These are phyloP conservation scores for Hymenoscyphus scutula DNA, from an alignment of 2,329 filamentous ascomycete species.

Conservation along the genomic window DNA sequence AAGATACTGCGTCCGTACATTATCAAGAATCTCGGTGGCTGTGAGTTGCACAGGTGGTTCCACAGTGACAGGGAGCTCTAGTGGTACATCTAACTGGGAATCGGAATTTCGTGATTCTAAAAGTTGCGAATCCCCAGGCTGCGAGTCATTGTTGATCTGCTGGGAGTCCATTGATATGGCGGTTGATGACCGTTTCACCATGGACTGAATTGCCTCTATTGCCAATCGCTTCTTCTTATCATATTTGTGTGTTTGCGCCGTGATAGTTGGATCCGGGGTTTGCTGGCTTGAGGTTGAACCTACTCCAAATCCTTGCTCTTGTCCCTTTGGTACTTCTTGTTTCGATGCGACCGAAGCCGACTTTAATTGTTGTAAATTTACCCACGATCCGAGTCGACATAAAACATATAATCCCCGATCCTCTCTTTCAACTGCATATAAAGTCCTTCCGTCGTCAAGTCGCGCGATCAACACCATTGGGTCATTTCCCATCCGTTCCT, in stretches of 20 bases:
- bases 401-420: slow-evolving; percentile 60
- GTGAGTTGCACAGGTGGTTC: slow-evolving; percentile 33
- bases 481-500: slow-evolving; percentile 54
- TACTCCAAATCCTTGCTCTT: slow-evolving; percentile 10
- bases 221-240: slow-evolving; percentile 55
- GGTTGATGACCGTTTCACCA: slow-evolving; percentile 49
- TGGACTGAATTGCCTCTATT: slow-evolving; percentile 62
- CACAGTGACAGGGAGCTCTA: slow-evolving; percentile 2
- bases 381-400: slow-evolving; percentile 67
- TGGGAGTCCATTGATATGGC: slow-evolving; percentile 23
- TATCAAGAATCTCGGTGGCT: slow-evolving; percentile 54
- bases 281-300: background rate
- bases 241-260: slow-evolving; percentile 29
- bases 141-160: slow-evolving; percentile 10
- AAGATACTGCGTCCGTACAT: slow-evolving; percentile 57
- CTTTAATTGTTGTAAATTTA: slow-evolving; percentile 55
- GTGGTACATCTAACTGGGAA: background rate
- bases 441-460: slow-evolving; percentile 50
- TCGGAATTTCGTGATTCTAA: slow-evolving; percentile 13
- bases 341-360: slow-evolving; percentile 49
- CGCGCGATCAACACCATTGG: slow-evolving; percentile 61
- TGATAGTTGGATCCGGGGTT: slow-evolving; percentile 10
- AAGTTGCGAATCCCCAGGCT: slow-evolving; percentile 10
- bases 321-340: slow-evolving; percentile 34
- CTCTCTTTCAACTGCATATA: slow-evolving; percentile 67